phyloP scores from a whole-genome alignment of 2,329 filamentous ascomycete genomes.

The Sporothrix globosa region DNA sequence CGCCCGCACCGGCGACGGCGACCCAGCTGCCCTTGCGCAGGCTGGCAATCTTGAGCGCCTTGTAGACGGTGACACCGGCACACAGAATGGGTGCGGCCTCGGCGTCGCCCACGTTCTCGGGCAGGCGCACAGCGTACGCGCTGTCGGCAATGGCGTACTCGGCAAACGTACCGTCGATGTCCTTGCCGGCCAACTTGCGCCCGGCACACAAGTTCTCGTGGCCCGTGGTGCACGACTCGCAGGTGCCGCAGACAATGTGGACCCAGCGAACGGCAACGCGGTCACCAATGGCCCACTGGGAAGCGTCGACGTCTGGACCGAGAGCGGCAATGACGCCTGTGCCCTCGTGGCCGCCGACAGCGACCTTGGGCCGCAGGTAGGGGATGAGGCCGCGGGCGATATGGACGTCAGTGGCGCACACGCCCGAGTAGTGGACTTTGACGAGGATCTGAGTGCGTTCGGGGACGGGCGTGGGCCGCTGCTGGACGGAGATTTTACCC shows the following conservation, averaged over 20 bases:
- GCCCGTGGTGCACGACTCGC: conserved; percentile 99
- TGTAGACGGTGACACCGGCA: conserved; percentile 76
- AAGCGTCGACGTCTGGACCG: conserved; percentile 22
- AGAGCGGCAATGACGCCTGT: conserved; percentile 28
- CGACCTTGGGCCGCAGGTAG: conserved; percentile 27
- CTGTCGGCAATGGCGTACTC: conserved; percentile 29
- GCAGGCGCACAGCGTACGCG: conserved; percentile 14
- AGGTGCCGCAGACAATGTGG: conserved; percentile 69
- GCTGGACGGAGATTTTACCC: conserved; percentile 24
- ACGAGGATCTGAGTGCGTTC: conserved; percentile 28
- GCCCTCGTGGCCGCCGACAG: conserved; percentile 31
- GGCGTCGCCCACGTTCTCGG: conserved; percentile 50
- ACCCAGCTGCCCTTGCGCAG: conserved; percentile 68
- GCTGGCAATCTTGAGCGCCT: conserved; percentile 72
- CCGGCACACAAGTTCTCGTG: conserved; percentile 95
- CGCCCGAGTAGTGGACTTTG: conserved; percentile 28
- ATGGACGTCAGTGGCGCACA: conserved; percentile 30
- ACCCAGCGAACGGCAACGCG: conserved; percentile 29
- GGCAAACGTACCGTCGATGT: conserved; percentile 22
- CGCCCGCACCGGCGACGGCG: conserved; percentile 74
- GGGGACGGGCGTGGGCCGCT: conserved; percentile 26
- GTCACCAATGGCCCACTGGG: conserved; percentile 21
- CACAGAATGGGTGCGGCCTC: conserved; percentile 71
- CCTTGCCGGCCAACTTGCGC: conserved; percentile 25
- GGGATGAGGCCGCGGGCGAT: conserved; percentile 31